Evolutionary conservation across 352 stramenopile species (phyloP), one percentile per base, ranked within the genome.

Genomic region (Albugo candida): DNA sequence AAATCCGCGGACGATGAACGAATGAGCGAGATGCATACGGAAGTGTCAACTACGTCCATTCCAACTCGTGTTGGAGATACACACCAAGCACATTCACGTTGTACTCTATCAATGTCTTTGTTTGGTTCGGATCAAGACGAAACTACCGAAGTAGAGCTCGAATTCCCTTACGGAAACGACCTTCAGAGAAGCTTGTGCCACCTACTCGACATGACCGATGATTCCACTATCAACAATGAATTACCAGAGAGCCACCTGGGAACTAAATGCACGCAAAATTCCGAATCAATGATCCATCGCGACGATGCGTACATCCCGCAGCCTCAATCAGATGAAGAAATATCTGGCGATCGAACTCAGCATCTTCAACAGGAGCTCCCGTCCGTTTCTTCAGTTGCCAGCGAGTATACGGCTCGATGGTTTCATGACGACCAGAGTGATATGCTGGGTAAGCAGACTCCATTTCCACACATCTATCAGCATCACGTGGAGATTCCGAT

Each of bases 401-500:
- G 84, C 38, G 69, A 88, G 13, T 73, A 73, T 19, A 84, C 65
- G 1, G 76, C 76, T 13, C 68, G 76, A 0, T 88, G 76, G 76
- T 88, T 82, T 37, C 84, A 85, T 44, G 76, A 88, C 24, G 8
- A 31, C 24, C 24, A 31, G 24, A 31, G 3, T 8, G 24, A 8
- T 31, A 8, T 3, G 24, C 24, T 31, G 24, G 24, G 24, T 31
- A 19, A 43, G 38, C 17, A 43, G 38, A 43, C 3, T 6, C 76
- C 79, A 13, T 85, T 71, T 34, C 24, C 24, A 31, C 65, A 73
- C 11, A 91, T 92, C 41, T 85, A 83, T 51, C 73, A 72, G 13
- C 79, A 92, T 49, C 79, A 92, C 35, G 70, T 92, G 8, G 77
- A 92, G 53, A 86, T 92, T 27, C 79, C 79, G 0, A 80, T 91